Percentiles rank a stretch among this genome's conserved stretches.
phyloP scores from a whole-genome alignment of 225 moss, liverwort and hornwort genomes.

The Polytrichum formosum region DNA sequence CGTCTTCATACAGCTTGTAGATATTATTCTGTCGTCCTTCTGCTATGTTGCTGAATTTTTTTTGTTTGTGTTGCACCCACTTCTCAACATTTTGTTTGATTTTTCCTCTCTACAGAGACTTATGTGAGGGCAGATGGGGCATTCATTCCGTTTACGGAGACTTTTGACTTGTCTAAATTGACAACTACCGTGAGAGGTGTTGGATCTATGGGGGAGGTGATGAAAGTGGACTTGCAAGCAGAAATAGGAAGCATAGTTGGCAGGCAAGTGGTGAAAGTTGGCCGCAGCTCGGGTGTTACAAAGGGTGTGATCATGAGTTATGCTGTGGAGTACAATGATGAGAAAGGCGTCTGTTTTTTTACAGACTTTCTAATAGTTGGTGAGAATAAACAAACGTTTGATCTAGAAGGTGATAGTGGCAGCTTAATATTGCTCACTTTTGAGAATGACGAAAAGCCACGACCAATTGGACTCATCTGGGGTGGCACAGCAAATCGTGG shows the following conservation, averaged over 20 bases:
- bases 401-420: constrained; percentile 60
- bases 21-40: too few species aligned
- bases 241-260: constrained; percentile 47
- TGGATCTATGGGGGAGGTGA: constrained; percentile 43
- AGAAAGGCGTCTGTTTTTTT: constrained; percentile 57
- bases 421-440: constrained; percentile 44
- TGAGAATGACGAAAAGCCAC: constrained; percentile 26
- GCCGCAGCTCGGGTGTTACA: constrained; percentile 60
- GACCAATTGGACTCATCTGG: constrained; percentile 59
- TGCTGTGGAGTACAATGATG: constrained; percentile 61
- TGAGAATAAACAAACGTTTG: constrained; percentile 50
- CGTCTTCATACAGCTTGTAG: too few species aligned
- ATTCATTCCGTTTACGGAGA: constrained; percentile 49
- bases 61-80: not conserved
- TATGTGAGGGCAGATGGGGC: constrained; percentile 68
- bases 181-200: constrained; percentile 41
- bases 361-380: constrained; percentile 64
- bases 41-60: too few species aligned
- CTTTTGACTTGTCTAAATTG: constrained; percentile 46
- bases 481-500: constrained; percentile 59
- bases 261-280: constrained; percentile 50
- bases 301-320: constrained; percentile 58
- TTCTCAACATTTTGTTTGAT: not conserved
- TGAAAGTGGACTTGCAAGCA: constrained; percentile 45
- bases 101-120: constrained; percentile 30